Evolutionary conservation across 345 rosid species (phyloP), one percentile per base, ranked within the genome.

Genomic region (Gossypioides kirkii): DNA sequence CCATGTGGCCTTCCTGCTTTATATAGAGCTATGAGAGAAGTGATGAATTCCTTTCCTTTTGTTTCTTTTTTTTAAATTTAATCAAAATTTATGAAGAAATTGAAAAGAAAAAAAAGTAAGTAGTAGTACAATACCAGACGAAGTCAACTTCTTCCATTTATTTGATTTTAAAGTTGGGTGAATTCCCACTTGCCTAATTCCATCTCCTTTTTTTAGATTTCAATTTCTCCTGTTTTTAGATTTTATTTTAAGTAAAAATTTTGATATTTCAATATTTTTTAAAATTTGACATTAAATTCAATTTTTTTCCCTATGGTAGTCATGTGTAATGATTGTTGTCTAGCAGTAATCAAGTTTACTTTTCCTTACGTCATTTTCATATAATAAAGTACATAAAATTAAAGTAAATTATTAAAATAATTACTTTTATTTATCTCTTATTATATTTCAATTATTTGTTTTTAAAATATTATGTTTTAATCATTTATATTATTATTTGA

Each of bases 141-240:
- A 77, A 78, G 85, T 84, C 84, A 84, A 82, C 85, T 78, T 72
- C 71, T 73, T 64, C 60, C 42, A 63, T 59, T 47, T 74, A 56
- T 61, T 49, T 50, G 49, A 60, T 23, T 69, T 38, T 68, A 61
- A 49, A 74, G 66, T 69, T 23, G 64, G 80, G 80, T 61, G 80
- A 81, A 81, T 58, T 71, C 82, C 80, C 81, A 80, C 84, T 71
- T 60, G 80, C 82, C 83, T 54, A 79, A 73, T 79, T 70, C 56
- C 18, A 16, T 52, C 22, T 52, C 22, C 56, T 52, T 20, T n/a
- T 16, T 17, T 52, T n/a, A 9, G 20, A 16, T 16, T 52, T 52
- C 56, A 52, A 17, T 16, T 17, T 52, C 18, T 32, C 7, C 7
- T 32, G 38, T 32, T 1, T 32, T 32, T 5, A 32, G 4, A 32